Evolutionary conservation across 441 rosid species (phyloP).

Genomic region (Mallotus japonicus): DNA sequence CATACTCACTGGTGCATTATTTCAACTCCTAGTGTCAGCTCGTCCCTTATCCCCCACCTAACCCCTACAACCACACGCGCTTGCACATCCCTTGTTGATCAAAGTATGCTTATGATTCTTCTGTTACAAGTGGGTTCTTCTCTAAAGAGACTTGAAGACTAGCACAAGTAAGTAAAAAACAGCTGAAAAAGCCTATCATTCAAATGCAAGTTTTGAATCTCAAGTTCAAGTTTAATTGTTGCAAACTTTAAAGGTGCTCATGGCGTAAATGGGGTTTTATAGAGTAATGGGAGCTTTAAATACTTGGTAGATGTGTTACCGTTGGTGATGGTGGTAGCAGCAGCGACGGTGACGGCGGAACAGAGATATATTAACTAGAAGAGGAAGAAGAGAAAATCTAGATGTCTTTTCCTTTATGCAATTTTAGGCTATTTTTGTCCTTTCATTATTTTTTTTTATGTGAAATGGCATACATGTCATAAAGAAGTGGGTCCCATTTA

Average conservation of each 20-base stretch:
- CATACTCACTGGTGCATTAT: constrained; percentile 70
- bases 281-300: constrained; percentile 13
- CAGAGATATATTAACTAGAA: no score
- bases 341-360: no score
- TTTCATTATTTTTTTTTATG: no score
- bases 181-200: constrained; percentile 28
- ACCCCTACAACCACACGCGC: constrained; percentile 51
- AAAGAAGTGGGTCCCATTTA: no score
- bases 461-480: no score
- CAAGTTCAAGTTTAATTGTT: constrained; percentile 33
- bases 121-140: constrained; percentile 65
- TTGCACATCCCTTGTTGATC: constrained; percentile 74
- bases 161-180: constrained; percentile 41
- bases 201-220: constrained; percentile 31
- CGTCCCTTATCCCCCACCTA: constrained; percentile 52
- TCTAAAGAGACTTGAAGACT: constrained; percentile 53
- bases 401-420: no score
- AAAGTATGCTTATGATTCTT: constrained; percentile 67
- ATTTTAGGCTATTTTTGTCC: no score
- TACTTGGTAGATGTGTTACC: no score
- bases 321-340: no score
- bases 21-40: constrained; percentile 46
- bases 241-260: constrained; percentile 68
- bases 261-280: constrained; percentile 80
- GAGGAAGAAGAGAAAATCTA: no score